Evolutionary conservation across 2,329 filamentous ascomycete species (phyloP), one percentile per base, ranked within the genome.

Genomic region (Allantophomopsis lycopodina): DNA sequence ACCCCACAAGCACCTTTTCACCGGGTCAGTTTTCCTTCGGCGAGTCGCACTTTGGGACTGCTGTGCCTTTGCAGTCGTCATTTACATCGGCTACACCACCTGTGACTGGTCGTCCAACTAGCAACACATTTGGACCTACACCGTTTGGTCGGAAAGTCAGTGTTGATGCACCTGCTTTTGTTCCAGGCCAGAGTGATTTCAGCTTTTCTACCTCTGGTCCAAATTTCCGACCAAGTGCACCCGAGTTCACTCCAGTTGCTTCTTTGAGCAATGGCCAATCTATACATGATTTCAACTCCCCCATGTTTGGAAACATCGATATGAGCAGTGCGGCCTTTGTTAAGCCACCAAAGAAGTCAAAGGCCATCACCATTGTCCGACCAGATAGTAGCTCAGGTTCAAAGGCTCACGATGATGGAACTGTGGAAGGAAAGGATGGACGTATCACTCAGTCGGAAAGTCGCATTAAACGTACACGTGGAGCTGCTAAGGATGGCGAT

Each of bases 291-390:
- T 28, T 10, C 11, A 18, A 14, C 8, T 44, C 41, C 13, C 69
- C 72, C 39, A 83, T 87, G 49, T 86, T 87, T 55, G 70, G 76
- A 37, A 78, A 77, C 33, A 79, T 88, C 47, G 72, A 76, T 45
- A 61, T 83, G 23, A 72, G 67, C 40, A 58, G 68, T 23, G 67
- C 70, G 12, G 77, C 84, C 16, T 69, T 76, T 37, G 61, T 74
- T 20, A 82, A 82, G 51, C 71, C 79, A 6, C 57, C 62, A 1
- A 86, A 83, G 60, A 77, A 76, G 49, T 84, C 79, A 4, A 95
- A 91, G 61, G 86, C 86, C 8, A 73, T 94, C 40, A 83, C 87
- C 0, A 93, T 94, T 45, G 61, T 89, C 8, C 69, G 69, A 32
- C 83, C 83, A 1, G 67, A 76, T 42, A 76, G 66, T 49, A 60